A percentile compares a stretch with the other conserved stretches of the same genome.
phyloP scores from a whole-genome alignment of 2,329 filamentous ascomycete genomes.

The Achaetomium macrosporum region DNA sequence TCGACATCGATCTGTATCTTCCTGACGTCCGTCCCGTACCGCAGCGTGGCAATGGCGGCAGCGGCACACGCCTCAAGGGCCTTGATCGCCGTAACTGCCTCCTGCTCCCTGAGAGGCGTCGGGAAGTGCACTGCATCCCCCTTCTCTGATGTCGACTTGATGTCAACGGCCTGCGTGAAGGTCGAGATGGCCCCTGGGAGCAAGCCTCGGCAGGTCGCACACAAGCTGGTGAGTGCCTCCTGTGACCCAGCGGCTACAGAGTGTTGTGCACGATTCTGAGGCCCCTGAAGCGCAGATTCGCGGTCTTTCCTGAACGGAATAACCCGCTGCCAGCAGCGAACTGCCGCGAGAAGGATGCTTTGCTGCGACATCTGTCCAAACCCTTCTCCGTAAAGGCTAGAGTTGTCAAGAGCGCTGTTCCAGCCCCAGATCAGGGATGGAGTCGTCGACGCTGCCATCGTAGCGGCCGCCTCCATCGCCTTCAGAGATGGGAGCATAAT shows the following conservation, averaged over 20 bases:
- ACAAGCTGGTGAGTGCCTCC: slow-evolving; percentile 27
- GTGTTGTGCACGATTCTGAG: slow-evolving; percentile 15
- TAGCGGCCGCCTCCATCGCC: slow-evolving; percentile 4
- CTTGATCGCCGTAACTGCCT: slow-evolving; percentile 44
- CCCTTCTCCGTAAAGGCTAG: not conserved
- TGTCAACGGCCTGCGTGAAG: slow-evolving; percentile 27
- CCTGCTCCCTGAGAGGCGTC: slow-evolving; percentile 37
- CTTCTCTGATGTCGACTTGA: slow-evolving; percentile 26
- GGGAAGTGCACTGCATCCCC: slow-evolving; percentile 34
- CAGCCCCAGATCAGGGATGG: slow-evolving; percentile 9
- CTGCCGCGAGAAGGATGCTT: slow-evolving; percentile 10
- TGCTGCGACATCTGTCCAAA: slow-evolving; percentile 8
- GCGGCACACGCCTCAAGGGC: slow-evolving; percentile 55
- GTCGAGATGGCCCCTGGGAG: slow-evolving; percentile 30
- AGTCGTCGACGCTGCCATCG: slow-evolving; percentile 11
- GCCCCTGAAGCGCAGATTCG: not conserved
- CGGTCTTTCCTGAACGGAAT: not conserved
- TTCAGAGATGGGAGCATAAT: not conserved
- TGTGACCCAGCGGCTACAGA: slow-evolving; percentile 31
- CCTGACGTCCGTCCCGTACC: slow-evolving; percentile 37
- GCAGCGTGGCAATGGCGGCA: slow-evolving; percentile 52
- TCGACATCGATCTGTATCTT: slow-evolving; percentile 47
- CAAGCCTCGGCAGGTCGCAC: slow-evolving; percentile 26
- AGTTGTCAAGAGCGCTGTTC: not conserved
- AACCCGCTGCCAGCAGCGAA: slow-evolving; percentile 14